Evolutionary conservation across 2,329 filamentous ascomycete genomes (phyloP), one percentile per base, ranked within the genome.

Genomic region (Ilyonectria mors-panacis): DNA sequence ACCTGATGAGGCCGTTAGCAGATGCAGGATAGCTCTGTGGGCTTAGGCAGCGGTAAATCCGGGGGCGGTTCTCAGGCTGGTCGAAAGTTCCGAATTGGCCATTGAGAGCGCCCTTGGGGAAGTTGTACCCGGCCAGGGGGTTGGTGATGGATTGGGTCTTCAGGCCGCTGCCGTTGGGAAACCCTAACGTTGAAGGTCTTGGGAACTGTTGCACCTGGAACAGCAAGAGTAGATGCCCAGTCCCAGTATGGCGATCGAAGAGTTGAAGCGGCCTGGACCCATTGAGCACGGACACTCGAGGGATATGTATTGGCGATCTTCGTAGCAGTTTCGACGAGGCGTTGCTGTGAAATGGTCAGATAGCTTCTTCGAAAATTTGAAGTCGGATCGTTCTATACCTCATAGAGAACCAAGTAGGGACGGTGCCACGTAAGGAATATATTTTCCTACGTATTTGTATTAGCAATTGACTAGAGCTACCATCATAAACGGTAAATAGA

Each of bases 401-500:
- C 88, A 63, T 81, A 89, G 4, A 89, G 79, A 5, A 84, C 78
- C 42, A 88, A 71, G 66, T 86, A 89, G 4, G 87, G 84, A 3
- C 87, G 85, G 75, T 91, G 88, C 88, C 87, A 90, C 13, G 84
- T 76, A 7, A 83, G 73, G 68, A 89, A 87, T 21, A 85, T 74
- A n/a, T 81, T 78, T 73, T 87, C 83, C 85, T 86, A 26, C 1
- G 26, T 26, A 26, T 6, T 6, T 26, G 26, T 26, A 26, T 26
- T 26, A 26, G 26, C 26, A 26, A 26, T 26, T 26, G 26, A 26
- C 26, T 6, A 26, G 5, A 26, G 6, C 26, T 26, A 6, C 6
- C 26, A 6, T 26, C 26, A 26, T 26, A 1, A 6, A 1, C 4
- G 5, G 26, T 26, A 26, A 26, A 26, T 5, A 26, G 5, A 26